Conservation (phyloP, 768 basidiomycete species). For the Mycena rosella region DNA sequence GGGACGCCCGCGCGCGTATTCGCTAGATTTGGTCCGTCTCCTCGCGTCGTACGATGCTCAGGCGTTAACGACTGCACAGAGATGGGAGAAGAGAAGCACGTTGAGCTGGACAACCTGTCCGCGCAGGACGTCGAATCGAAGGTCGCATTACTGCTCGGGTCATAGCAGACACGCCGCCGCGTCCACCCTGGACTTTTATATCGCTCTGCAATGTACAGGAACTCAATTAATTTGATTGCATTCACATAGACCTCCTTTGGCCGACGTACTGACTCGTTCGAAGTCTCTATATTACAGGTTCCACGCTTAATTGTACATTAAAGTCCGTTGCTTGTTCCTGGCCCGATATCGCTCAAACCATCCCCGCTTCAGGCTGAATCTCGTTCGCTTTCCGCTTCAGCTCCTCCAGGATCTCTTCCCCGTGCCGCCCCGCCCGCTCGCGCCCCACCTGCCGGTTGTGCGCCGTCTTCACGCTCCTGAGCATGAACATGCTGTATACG, state of each 20-base stretch:
- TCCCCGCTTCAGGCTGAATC: constrained; percentile 34
- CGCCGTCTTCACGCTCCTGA: constrained; percentile 47
- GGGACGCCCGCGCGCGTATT: constrained; percentile 87
- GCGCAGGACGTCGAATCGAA: constrained; percentile 78
- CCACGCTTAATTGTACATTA: neutral
- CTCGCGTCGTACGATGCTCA: constrained; percentile 27
- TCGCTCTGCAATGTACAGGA: constrained; percentile 35
- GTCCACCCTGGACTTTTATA: constrained; percentile 29
- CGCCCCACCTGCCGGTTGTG: constrained; percentile 48
- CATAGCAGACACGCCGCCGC: constrained; percentile 44
- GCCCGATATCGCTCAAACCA: constrained; percentile 27
- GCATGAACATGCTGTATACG: constrained; percentile 44
- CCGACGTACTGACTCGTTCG: neutral
- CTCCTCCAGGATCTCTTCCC: constrained; percentile 41
- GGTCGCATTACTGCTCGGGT: constrained; percentile 72
- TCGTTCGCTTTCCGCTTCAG: constrained; percentile 37
- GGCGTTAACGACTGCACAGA: constrained; percentile 57
- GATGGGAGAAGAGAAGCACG: constrained; percentile 83
- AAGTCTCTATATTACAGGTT: neutral
- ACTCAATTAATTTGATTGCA: constrained; percentile 33
- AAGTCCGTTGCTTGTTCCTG: constrained; percentile 5
- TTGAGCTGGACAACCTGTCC: constrained; percentile 83
- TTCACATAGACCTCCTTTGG: constrained; percentile 11
- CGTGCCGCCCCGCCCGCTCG: constrained; percentile 48
- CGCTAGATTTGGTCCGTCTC: constrained; percentile 83